These are phyloP conservation scores for Corylus heterophylla DNA, from an alignment of 306 rosid genomes.

Conservation along the genomic window DNA sequence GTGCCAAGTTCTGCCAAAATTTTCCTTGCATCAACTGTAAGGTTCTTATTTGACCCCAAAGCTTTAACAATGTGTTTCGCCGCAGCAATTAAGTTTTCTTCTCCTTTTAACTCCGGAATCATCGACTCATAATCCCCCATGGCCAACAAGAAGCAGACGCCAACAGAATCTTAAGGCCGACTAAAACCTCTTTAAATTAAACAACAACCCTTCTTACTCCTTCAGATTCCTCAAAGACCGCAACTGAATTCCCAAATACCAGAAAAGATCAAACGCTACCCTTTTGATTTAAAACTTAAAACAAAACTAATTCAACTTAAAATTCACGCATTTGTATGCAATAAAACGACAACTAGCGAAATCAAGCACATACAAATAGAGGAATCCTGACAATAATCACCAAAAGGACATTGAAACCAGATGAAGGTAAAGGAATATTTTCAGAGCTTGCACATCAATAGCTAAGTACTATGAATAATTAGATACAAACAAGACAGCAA, in stretches of 20 bases:
- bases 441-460: background rate
- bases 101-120: constrained; percentile 62
- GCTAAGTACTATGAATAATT: constrained; percentile 5
- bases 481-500: constrained; percentile 12
- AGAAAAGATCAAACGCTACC: constrained; percentile 22
- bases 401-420: constrained; percentile 3
- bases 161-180: constrained; percentile 21
- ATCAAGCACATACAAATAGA: background rate
- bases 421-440: background rate
- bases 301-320: constrained; percentile 19
- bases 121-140: constrained; percentile 53
- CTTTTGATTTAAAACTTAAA: constrained; percentile 18
- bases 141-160: constrained; percentile 39
- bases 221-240: constrained; percentile 16
- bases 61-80: constrained; percentile 65
- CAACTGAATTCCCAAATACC: constrained; percentile 15
- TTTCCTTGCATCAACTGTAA: constrained; percentile 60
- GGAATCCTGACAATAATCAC: background rate
- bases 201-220: constrained; percentile 14
- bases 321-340: constrained; percentile 28
- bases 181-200: constrained; percentile 25
- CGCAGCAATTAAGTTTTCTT: constrained; percentile 69
- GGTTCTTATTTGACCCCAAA: constrained; percentile 63
- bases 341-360: background rate
- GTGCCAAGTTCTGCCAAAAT: constrained; percentile 72